Conservation (phyloP, 257 asterid genomes). For the Ilex aquifolium region DNA sequence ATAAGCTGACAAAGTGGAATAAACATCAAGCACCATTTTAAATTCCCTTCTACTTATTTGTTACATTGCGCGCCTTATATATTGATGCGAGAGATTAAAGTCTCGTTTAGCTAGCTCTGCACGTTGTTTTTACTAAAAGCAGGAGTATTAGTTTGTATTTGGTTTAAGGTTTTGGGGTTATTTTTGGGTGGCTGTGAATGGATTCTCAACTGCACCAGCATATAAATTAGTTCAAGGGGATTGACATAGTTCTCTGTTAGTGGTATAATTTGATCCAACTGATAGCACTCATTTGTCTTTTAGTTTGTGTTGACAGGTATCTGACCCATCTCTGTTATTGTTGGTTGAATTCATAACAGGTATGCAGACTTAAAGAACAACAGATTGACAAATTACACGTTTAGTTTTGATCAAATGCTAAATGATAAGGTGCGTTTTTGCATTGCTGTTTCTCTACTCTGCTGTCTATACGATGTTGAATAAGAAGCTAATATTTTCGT, state of each 20-base stretch:
- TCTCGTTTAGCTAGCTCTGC: too few relatives aligned
- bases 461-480: background rate
- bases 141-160: too few relatives aligned
- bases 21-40: background rate
- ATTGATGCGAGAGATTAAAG: too few relatives aligned
- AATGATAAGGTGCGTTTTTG: constrained; percentile 65
- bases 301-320: background rate
- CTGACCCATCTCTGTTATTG: background rate
- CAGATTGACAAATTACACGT: constrained; percentile 79
- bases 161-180: too few relatives aligned
- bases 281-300: background rate
- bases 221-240: too few relatives aligned
- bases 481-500: too few relatives aligned
- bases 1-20: background rate
- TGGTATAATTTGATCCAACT: background rate
- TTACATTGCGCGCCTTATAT: too few relatives aligned
- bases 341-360: constrained; percentile 37
- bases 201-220: too few relatives aligned
- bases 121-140: too few relatives aligned
- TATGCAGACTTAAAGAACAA: constrained; percentile 95
- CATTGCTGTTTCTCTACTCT: constrained; percentile 1
- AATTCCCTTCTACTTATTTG: background rate
- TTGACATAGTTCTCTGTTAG: background rate
- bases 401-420: constrained; percentile 92
- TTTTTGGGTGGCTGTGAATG: too few relatives aligned